A percentile compares a stretch with the other conserved stretches of the same genome.
phyloP scores from a whole-genome alignment of 2,329 filamentous ascomycete genomes.

The Pyrenophora seminiperda region DNA sequence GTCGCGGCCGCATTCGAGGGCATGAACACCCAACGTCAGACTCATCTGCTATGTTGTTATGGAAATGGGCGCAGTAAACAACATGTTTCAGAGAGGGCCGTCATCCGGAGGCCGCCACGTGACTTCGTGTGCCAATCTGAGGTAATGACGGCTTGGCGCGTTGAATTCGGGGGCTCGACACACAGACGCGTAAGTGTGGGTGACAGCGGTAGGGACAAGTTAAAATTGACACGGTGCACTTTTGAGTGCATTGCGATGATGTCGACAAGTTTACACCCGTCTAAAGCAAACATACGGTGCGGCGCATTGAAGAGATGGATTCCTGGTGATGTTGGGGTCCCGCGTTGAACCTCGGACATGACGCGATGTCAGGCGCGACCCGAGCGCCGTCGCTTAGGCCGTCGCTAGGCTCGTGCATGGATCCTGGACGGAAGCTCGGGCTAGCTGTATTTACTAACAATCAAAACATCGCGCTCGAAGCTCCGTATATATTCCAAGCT shows the following conservation, averaged over 20 bases:
- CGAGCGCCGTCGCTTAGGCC: slow-evolving; percentile 14
- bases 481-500: slow-evolving; percentile 32
- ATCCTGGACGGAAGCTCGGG: slow-evolving; percentile 13
- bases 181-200: neutral
- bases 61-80: slow-evolving; percentile 22
- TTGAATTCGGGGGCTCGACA: neutral
- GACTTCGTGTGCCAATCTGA: slow-evolving; percentile 14
- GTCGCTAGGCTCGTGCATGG: slow-evolving; percentile 3
- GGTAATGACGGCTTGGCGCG: slow-evolving; percentile 6
- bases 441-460: slow-evolving; percentile 5
- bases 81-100: slow-evolving; percentile 19
- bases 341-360: slow-evolving; percentile 25
- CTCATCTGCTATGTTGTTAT: slow-evolving; percentile 18
- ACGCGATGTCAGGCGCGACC: slow-evolving; percentile 15
- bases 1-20: slow-evolving; percentile 24
- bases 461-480: slow-evolving; percentile 9
- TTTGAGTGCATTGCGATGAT: neutral
- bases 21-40: slow-evolving; percentile 19
- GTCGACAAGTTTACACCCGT: neutral
- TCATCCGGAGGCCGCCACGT: slow-evolving; percentile 15
- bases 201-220: neutral
- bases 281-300: slow-evolving; percentile 3
- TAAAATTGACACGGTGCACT: neutral
- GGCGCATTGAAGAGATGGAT: slow-evolving; percentile 21
- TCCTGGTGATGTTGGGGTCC: slow-evolving; percentile 20